phyloP scores from a whole-genome alignment of 106 monocot genomes.

The Acorus gramineus region DNA sequence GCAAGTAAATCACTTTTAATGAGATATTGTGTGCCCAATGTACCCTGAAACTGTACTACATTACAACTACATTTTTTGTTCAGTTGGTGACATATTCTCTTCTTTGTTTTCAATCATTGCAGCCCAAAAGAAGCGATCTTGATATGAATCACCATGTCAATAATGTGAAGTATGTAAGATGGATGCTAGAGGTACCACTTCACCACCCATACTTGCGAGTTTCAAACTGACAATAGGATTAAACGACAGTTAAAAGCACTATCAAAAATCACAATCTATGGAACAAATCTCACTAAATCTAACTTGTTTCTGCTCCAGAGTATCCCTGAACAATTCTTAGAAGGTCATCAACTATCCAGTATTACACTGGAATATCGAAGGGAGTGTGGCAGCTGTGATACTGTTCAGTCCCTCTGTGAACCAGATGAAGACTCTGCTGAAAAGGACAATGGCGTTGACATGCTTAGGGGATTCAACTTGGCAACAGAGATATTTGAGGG shows the following conservation, averaged over 20 bases:
- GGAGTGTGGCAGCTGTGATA: constrained; percentile 32
- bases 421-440: constrained; percentile 20
- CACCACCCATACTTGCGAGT: no score
- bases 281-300: no score
- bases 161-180: constrained; percentile 49
- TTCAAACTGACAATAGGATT: no score
- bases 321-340: constrained; percentile 29
- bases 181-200: constrained; percentile 39
- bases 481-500: constrained; percentile 17
- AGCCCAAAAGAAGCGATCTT: constrained; percentile 50
- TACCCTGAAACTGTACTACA: no score
- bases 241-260: no score
- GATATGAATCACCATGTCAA: constrained; percentile 59
- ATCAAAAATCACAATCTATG: no score
- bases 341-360: constrained; percentile 27
- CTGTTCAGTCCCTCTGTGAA: constrained; percentile 38
- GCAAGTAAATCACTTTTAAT: no score
- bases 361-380: constrained; percentile 35
- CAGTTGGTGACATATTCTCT: no score
- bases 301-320: constrained; percentile 14
- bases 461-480: constrained; percentile 14
- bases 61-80: no score
- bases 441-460: constrained; percentile 3
- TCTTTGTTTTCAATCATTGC: not conserved
- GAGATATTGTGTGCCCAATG: no score